Evolutionary conservation across 441 rosid species (phyloP).

Genomic region (Biscutella auriculata): DNA sequence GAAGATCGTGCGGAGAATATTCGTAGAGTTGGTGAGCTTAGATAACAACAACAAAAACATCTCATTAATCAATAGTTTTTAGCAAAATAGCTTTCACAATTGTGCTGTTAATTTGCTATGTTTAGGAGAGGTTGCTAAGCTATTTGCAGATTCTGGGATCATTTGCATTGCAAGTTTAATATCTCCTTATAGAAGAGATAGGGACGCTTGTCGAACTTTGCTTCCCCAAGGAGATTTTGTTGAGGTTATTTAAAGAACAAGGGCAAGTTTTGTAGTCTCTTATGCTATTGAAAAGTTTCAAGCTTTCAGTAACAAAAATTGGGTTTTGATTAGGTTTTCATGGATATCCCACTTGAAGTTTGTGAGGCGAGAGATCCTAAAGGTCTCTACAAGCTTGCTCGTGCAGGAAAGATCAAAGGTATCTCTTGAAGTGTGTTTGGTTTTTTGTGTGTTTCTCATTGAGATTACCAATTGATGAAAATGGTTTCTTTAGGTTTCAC

Average conservation of each 20-base stretch:
- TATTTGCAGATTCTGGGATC: constrained; percentile 63
- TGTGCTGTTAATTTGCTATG: not conserved
- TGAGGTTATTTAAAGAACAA: constrained; percentile 29
- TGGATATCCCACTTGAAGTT: constrained; percentile 51
- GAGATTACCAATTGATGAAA: not conserved
- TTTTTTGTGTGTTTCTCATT: not conserved
- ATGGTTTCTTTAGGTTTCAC: constrained; percentile 18
- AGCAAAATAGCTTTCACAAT: too few relatives aligned
- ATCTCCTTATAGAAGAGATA: constrained; percentile 53
- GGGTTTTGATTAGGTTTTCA: constrained; percentile 38
- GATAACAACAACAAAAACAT: too few relatives aligned
- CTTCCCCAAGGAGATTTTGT: constrained; percentile 53
- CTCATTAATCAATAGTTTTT: too few relatives aligned
- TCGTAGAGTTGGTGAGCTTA: constrained; percentile 44
- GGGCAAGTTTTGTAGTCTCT: not conserved
- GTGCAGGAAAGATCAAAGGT: constrained; percentile 72
- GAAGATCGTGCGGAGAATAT: constrained; percentile 65
- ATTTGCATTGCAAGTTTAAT: constrained; percentile 59
- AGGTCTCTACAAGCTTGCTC: constrained; percentile 68
- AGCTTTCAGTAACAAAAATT: not conserved
- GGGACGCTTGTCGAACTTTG: constrained; percentile 47
- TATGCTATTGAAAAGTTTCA: not conserved
- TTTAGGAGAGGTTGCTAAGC: constrained; percentile 66
- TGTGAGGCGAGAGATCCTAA: constrained; percentile 69
- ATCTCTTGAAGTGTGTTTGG: not conserved